Percentiles rank a stretch among this genome's conserved stretches.
Conservation (phyloP, 768 basidiomycete genomes). For the Clitopilus passeckerianus region DNA sequence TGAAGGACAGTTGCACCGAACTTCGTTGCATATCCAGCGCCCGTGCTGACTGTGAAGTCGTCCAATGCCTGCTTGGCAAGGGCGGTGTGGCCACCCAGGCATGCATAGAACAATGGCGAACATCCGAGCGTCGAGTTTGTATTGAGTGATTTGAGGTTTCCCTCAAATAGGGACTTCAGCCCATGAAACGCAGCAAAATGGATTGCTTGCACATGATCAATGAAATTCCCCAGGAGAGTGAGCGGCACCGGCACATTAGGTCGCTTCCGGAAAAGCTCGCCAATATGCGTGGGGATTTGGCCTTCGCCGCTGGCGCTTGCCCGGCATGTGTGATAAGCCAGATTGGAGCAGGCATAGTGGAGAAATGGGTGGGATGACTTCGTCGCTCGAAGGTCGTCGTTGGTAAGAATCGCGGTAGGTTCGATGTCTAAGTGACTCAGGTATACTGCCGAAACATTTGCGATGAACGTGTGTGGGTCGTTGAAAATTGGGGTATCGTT, state of each 20-base stretch:
- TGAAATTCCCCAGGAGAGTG: not conserved
- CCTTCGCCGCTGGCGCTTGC: not conserved
- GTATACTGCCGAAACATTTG: not conserved
- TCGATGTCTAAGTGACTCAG: not conserved
- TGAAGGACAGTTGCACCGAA: not conserved
- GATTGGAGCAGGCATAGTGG: not conserved
- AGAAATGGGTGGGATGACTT: not conserved
- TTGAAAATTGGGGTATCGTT: not conserved
- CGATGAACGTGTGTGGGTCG: not conserved
- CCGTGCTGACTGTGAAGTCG: not conserved
- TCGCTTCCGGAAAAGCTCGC: not conserved
- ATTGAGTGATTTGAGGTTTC: not conserved
- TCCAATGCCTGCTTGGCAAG: not conserved
- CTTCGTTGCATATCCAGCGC: not conserved
- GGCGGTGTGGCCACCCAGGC: not conserved
- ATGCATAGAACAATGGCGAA: not conserved
- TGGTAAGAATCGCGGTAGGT: not conserved
- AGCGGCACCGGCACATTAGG: not conserved
- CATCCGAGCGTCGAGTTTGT: not conserved
- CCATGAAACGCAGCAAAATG: not conserved
- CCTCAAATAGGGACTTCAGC: not conserved
- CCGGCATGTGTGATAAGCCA: not conserved
- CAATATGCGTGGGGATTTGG: not conserved
- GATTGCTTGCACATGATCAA: not conserved
- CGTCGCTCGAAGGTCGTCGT: not conserved